phyloP scores from a whole-genome alignment of 768 basidiomycete species.

The Lyophyllum atratum region DNA sequence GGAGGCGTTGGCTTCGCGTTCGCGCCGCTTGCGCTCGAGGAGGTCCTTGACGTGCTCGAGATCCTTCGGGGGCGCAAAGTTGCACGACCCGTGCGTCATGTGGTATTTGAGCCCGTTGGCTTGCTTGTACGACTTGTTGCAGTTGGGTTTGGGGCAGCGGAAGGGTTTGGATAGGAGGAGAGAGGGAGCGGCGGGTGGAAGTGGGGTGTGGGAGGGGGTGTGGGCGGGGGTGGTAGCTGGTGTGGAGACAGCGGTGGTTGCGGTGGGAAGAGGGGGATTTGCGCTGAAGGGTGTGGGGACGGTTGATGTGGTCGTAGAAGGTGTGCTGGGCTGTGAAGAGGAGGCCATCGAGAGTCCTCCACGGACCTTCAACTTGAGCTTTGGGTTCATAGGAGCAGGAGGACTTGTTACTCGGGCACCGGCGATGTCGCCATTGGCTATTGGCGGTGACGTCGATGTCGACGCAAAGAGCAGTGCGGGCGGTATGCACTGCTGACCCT shows the following conservation, averaged over 20 bases:
- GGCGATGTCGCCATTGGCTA: slow-evolving; percentile 17
- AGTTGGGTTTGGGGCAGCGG: slow-evolving; percentile 92
- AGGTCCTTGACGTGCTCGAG: slow-evolving; percentile 75
- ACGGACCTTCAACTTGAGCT: slow-evolving; percentile 23
- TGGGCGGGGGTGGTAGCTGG: slow-evolving; percentile 42
- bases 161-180: slow-evolving; percentile 84
- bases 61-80: slow-evolving; percentile 89
- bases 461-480: slow-evolving; percentile 25
- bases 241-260: slow-evolving; percentile 3
- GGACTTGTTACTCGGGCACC: background rate
- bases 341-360: slow-evolving; percentile 12
- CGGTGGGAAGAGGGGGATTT: background rate
- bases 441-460: slow-evolving; percentile 7
- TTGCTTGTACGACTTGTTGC: slow-evolving; percentile 96
- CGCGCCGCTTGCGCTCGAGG: slow-evolving; percentile 56
- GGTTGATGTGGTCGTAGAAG: slow-evolving; percentile 20
- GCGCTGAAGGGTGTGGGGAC: slow-evolving; percentile 12
- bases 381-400: slow-evolving; percentile 11
- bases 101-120: slow-evolving; percentile 95
- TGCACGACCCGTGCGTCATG: slow-evolving; percentile 90
- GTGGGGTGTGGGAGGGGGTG: slow-evolving; percentile 4
- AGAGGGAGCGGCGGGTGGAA: slow-evolving; percentile 45
- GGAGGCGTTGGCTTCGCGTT: slow-evolving; percentile 29
- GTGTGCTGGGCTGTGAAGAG: slow-evolving; percentile 20
- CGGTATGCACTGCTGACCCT: slow-evolving; percentile 21